Base-by-base conservation (phyloP, 306 rosid species). In the Acacia confusa region DNA sequence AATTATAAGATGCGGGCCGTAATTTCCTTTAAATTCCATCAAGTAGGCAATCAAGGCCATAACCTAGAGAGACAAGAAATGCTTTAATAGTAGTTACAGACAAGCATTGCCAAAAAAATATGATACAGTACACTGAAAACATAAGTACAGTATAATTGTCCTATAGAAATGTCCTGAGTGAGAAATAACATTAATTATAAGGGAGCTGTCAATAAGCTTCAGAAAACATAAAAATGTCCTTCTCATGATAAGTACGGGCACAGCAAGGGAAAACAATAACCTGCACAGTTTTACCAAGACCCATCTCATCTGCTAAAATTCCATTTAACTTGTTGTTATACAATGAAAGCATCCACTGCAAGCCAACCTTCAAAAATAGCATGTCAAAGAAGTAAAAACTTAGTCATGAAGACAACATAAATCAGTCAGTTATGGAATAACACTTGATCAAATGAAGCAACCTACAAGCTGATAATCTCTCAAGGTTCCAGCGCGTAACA, bases 231-330 rank as follows among this genome's bases (percentile, higher is more conserved):
- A 40, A 25, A 55, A 53, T 36, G 43, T 57, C 82, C 79, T 76
- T 69, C 80, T 71, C 50, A 20, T 47, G 3, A 72, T 36, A 77
- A 74, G 28, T 43, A 48, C 77, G 22, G 68, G 57, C 47, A 61
- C 61, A 69, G 36, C 74, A 69, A 66, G 53, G 43, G 15, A 63
- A 79, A 69, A 82, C 65, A 75, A 86, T 79, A 71, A 95, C 99
- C 99, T 95, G 99, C 45, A 95, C 99, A 15, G 99, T 95, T 88
- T 95, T 95, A 43, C 99, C 99, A 86, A 95, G 97, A 85, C 99
- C 99, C 99, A 95, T 95, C 92, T 95, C 99, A 88, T 95, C 99
- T 30, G 99, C 99, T 79, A 95, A 88, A 69, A 95, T 95, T 82
- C 99, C 99, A 89, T 95, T 95, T 85, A 95, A 86, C 78, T 95